Base-by-base conservation (phyloP, 257 asterid genomes). In the Nicotiana benthamiana region DNA sequence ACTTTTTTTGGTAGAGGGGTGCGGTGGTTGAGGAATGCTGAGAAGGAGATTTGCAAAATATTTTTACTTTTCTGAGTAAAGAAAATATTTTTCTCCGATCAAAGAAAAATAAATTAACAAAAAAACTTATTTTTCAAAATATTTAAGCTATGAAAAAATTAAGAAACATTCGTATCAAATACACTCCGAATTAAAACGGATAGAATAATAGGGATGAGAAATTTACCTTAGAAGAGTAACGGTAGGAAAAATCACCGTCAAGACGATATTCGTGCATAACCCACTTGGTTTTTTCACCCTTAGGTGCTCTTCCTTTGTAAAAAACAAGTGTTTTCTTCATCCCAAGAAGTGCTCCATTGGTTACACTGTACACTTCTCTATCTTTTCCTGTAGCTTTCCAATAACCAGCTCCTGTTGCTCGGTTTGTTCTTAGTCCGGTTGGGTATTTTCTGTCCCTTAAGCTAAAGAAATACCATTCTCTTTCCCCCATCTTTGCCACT, bases 221-320 rank as follows among this genome's bases (percentile, higher is more conserved):
- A 22, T 8, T 52, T 15, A 92, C 97, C 93, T 90, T 93, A 81
- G 77, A 87, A 57, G 92, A 77, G 86, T 87, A 91, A 70, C 95
- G 97, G 89, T 84, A 89, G 28, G 94, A 92, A 82, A 91, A 90
- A 81, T 88, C 83, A 11, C 93, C 92, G 46, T 90, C 90, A 67
- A 92, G 97, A 79, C 97, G 95, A 74, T 93, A 93, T 68, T 93
- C 97, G 76, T 93, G 97, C 97, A 93, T 93, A 83, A 93, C 97
- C 97, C 97, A 93, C 82, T 92, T 93, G 51, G 97, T 93, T 80
- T 93, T 93, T 79, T 89, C 90, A 0, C 97, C 97, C 0, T 94
- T 82, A 0, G 97, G 97, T 24, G 97, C 97, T 82, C 97, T 87
- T 0, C 97, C 97, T 54, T 65, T 90, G 93, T 93, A 93, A 87